Base-by-base conservation (phyloP, 1,139 yeast species). In the Kurtzmaniella quercitrusa region DNA sequence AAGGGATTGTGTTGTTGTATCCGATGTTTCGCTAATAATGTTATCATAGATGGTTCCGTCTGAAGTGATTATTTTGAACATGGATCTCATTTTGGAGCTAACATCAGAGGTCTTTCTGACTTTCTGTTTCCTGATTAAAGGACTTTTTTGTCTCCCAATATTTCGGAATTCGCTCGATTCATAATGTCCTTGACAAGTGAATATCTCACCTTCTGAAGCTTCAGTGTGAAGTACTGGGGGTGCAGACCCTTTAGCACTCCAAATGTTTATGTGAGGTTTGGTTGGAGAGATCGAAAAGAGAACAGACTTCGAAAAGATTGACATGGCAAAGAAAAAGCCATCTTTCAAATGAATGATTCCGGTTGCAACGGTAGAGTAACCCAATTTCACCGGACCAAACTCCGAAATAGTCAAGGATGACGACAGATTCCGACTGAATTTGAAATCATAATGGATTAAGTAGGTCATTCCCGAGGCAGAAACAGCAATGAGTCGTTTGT, bases 101-200 rank as follows among this genome's bases (percentile, higher is more conserved):
- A 31, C 18, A 12, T 31, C 18, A 15, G 36, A 36, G 3, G 12
- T 19, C 4, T 19, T 18, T 19, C 38, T 19, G 4, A 36, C 21
- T 36, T 21, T 36, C 3, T 36, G 24, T 3, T 17, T 4, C 24
- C 23, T 19, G 4, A 15, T 36, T 8, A 36, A 36, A n/a, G 15
- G 15, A 21, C 4, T 19, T 6, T 12, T 19, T 7, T 15, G 38
- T 18, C 15, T 18, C 7, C 36, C 17, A 37, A 37, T 23, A 39
- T 52, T 58, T 41, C 59, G 50, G 34, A 65, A 49, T 43, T 71
- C 75, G 7, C 75, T 70, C 36, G 68, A 62, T 18, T 63, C 60
- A 47, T 65, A 62, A 2, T 75, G 72, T 19, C 77, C 76, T 46
- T 66, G 73, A 42, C 72, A 65, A 3, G 63, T 48, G 23, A 61